These are phyloP conservation scores for Tolypocladium cylindrosporum DNA, from an alignment of 2,329 filamentous ascomycete genomes.

Conservation along the genomic window DNA sequence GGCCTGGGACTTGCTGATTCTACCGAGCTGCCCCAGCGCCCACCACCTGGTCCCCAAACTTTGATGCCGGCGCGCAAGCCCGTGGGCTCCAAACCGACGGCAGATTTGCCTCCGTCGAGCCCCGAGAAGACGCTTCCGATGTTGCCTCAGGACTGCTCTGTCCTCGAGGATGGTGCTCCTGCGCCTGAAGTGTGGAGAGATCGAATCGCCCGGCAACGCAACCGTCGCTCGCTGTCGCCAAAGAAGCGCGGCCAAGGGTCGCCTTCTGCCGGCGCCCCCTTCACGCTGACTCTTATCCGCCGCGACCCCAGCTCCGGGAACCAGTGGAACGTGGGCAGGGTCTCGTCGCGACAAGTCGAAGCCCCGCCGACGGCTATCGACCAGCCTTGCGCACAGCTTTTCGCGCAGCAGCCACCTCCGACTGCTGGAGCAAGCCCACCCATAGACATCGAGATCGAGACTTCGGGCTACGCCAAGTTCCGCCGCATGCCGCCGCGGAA, in stretches of 20 bases:
- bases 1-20: constrained; percentile 4
- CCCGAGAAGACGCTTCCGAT: background rate
- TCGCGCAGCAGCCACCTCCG: constrained; percentile 3
- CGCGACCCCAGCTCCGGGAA: constrained; percentile 57
- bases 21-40: constrained; percentile 1
- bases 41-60: constrained; percentile 7
- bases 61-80: constrained; percentile 16
- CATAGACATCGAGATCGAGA: constrained; percentile 43
- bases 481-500: constrained; percentile 34
- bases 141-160: background rate
- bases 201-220: background rate
- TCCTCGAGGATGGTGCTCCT: background rate
- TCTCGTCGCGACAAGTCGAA: constrained; percentile 45
- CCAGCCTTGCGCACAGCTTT: constrained; percentile 10
- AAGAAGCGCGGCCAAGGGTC: constrained; percentile 17
- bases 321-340: constrained; percentile 67
- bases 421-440: constrained; percentile 19
- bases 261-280: constrained; percentile 28
- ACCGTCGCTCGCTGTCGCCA: constrained; percentile 26
- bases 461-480: constrained; percentile 48
- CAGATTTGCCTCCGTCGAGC: background rate
- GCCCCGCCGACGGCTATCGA: constrained; percentile 12
- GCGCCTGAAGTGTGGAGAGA: constrained; percentile 1
- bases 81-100: constrained; percentile 13
- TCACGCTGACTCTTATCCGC: constrained; percentile 58